Base-by-base conservation (phyloP, 1,284 basidiomycete genomes). In the Trichosporon sp. region DNA sequence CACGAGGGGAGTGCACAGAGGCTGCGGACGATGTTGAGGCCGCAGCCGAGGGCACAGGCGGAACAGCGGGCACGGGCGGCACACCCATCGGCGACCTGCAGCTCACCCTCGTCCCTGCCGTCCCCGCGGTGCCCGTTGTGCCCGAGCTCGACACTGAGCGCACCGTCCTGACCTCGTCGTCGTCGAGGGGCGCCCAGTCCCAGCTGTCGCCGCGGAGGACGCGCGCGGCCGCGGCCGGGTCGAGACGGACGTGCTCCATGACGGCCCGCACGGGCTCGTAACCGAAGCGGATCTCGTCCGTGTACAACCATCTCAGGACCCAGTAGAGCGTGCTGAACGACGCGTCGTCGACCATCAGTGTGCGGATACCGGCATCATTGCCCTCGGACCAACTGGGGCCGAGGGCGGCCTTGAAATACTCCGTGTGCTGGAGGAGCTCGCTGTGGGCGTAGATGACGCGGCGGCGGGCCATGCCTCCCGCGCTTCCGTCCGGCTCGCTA, bases 261-360 rank as follows among this genome's bases (percentile, higher is more conserved):
- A 74, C 58, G 8, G 54, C 32, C 11, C 73, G 68, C 11, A 77
- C 70, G 40, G 87, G 79, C 61, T 88, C 86, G 60, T 21, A 29
- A 29, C 70, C 61, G 66, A 80, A 81, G 2, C 72, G 67, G 32
- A 83, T 75, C 59, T 81, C 75, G 72, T 91, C 89, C 2, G 88
- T 87, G 72, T 92, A 92, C 37, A 90, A 86, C 79, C 63, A 76
- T 61, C 70, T 66, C 21, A 92, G 78, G 59, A 92, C 79, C 90
- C 90, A 92, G 74, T 91, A 92, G 3, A 90, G 85, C 0, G 90
- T 91, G 57, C 87, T 85, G 70, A 89, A 93, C 69, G 90, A 89
- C 8, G 89, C 89, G 76, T 92, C 90, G 70, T 91, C 88, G 10
- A 92, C 88, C 27, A 88, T 80, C 49, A 92, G 79, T 1, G 86